Evolutionary conservation across 2,329 filamentous ascomycete species (phyloP).

Genomic region (Eurotiales sp.): DNA sequence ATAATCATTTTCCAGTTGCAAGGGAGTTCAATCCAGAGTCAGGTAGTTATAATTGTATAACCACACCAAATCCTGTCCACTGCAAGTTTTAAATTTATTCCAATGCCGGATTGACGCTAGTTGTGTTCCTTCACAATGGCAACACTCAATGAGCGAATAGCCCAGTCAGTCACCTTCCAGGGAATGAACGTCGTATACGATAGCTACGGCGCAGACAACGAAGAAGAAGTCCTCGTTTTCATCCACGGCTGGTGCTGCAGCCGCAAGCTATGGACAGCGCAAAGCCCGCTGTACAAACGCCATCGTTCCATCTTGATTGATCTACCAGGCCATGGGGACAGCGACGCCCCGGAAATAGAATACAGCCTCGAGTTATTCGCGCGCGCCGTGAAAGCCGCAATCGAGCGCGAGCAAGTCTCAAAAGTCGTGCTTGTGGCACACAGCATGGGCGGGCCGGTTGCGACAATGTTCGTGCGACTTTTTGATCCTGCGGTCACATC

Average conservation of each 20-base stretch:
- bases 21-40: too few relatives aligned
- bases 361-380: background rate
- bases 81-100: too few relatives aligned
- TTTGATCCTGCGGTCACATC: background rate
- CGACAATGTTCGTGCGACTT: background rate
- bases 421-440: background rate
- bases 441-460: background rate
- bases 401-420: background rate
- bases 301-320: conserved; percentile 5
- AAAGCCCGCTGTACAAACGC: background rate
- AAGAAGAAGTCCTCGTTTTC: background rate
- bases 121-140: too few relatives aligned
- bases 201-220: background rate
- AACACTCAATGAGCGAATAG: too few relatives aligned
- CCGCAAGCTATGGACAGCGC: background rate
- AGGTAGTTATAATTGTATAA: too few relatives aligned
- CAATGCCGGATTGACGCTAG: too few relatives aligned
- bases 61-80: too few relatives aligned
- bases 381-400: background rate
- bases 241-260: background rate
- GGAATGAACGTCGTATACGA: background rate
- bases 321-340: background rate
- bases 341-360: background rate
- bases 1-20: too few relatives aligned
- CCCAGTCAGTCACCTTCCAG: too few relatives aligned